phyloP scores from a whole-genome alignment of 2,329 filamentous ascomycete species.

The Fusarium circinatum region DNA sequence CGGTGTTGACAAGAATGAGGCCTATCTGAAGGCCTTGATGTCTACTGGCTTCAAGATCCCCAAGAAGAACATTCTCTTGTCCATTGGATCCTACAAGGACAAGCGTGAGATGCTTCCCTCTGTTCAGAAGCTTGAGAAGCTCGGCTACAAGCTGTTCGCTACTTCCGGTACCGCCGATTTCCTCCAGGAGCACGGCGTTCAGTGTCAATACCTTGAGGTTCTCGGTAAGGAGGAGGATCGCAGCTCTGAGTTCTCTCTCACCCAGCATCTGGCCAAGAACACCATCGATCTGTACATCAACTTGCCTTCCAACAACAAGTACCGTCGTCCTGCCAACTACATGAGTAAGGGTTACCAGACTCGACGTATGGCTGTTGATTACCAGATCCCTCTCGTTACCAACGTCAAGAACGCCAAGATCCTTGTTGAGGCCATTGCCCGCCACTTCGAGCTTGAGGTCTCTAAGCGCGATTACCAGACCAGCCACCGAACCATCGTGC shows the following conservation, averaged over 20 bases:
- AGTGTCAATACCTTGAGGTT: conserved; percentile 93
- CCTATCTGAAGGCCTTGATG: conserved; percentile 94
- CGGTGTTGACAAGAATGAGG: conserved; percentile 94
- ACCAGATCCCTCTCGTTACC: conserved; percentile 95
- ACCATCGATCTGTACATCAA: conserved; percentile 99
- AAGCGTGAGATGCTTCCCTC: conserved; percentile 97
- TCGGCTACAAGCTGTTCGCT: conserved; percentile 96
- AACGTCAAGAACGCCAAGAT: conserved; percentile 99
- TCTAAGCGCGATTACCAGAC: conserved; percentile 90
- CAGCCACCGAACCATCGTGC: conserved; percentile 79
- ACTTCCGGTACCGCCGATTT: conserved; percentile 97
- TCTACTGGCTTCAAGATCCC: conserved; percentile 97
- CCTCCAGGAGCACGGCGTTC: conserved; percentile 89
- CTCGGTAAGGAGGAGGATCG: conserved; percentile 84
- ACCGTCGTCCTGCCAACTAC: conserved; percentile 95
- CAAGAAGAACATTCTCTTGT: conserved; percentile 93
- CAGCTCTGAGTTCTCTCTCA: conserved; percentile 95
- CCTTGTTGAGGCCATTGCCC: conserved; percentile 90
- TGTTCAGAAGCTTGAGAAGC: conserved; percentile 85
- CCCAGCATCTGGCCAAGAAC: conserved; percentile 96
- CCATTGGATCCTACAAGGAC: conserved; percentile 97
- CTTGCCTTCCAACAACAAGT: conserved; percentile 97
- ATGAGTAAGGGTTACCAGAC: conserved; percentile 98
- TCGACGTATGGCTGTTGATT: conserved; percentile 95
- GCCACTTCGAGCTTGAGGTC: conserved; percentile 87